These are phyloP conservation scores for Paraleonurus japonicus DNA, from an alignment of 257 asterid genomes.

Conservation along the genomic window DNA sequence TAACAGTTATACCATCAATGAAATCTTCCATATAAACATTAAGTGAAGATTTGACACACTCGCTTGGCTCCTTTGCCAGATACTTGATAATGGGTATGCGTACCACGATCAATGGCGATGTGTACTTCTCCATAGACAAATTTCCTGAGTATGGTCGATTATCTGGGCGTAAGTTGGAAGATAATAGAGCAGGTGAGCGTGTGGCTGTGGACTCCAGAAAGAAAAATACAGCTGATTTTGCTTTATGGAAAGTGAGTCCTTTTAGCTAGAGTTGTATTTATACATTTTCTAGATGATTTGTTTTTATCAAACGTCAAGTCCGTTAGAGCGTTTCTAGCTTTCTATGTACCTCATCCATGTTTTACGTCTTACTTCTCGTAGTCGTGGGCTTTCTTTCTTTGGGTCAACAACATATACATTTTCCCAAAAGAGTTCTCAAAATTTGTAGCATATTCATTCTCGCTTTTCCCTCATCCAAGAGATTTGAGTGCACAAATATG, in stretches of 20 bases:
- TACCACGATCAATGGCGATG: slow-evolving; percentile 72
- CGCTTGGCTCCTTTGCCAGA: slow-evolving; percentile 45
- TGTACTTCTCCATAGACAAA: slow-evolving; percentile 90
- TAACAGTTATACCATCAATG: neutral
- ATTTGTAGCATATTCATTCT: slow-evolving; percentile 1
- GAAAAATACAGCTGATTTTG: slow-evolving; percentile 94
- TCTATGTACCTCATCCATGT: neutral
- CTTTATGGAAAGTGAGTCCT: slow-evolving; percentile 86
- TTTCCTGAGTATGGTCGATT: slow-evolving; percentile 81
- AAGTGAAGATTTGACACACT: slow-evolving; percentile 21
- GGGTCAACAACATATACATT: neutral
- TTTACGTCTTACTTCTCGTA: neutral
- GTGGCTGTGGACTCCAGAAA: slow-evolving; percentile 92
- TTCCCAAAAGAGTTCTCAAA: neutral
- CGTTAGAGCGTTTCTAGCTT: neutral
- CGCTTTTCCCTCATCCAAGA: neutral
- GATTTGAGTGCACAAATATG: neutral
- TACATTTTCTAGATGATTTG: slow-evolving; percentile 2
- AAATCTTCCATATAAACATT: neutral
- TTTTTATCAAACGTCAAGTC: neutral
- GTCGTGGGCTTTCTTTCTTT: slow-evolving; percentile 5
- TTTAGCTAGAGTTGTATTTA: slow-evolving; percentile 5
- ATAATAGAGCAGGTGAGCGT: slow-evolving; percentile 92
- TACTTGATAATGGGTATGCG: slow-evolving; percentile 76
- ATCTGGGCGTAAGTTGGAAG: slow-evolving; percentile 92